phyloP scores from a whole-genome alignment of 495 filamentous ascomycete genomes.

The Aspergillus sclerotiicarbonarius region DNA sequence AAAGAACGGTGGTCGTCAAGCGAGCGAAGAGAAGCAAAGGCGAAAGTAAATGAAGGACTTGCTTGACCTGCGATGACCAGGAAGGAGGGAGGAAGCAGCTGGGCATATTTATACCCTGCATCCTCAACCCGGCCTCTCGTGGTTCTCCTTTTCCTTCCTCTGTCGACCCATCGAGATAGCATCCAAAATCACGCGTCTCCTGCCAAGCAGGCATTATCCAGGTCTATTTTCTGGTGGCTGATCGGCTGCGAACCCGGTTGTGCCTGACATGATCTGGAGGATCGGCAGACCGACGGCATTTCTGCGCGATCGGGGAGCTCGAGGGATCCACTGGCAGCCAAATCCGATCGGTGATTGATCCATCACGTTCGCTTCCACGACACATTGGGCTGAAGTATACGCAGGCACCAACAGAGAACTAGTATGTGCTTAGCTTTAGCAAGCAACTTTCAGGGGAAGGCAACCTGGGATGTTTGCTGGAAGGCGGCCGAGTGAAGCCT shows the following conservation, averaged over 20 bases:
- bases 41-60: not conserved
- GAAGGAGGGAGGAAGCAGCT: not conserved
- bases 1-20: conserved; percentile 10
- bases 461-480: not conserved
- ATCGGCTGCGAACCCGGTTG: not conserved
- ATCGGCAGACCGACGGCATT: not conserved
- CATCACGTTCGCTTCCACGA: not conserved
- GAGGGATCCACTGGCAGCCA: not conserved
- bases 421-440: not conserved
- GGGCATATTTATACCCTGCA: conserved; percentile 9
- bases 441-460: not conserved
- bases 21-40: conserved; percentile 5
- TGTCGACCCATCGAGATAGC: not conserved
- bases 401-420: not conserved
- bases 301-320: not conserved
- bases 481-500: not conserved
- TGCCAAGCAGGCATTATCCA: conserved; percentile 10
- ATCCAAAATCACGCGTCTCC: not conserved
- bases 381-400: not conserved
- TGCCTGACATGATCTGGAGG: not conserved
- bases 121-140: not conserved
- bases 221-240: conserved; percentile 1
- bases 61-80: not conserved
- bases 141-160: not conserved
- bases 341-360: not conserved